Conservation (phyloP, 257 asterid genomes). For the Jasminum sambac region DNA sequence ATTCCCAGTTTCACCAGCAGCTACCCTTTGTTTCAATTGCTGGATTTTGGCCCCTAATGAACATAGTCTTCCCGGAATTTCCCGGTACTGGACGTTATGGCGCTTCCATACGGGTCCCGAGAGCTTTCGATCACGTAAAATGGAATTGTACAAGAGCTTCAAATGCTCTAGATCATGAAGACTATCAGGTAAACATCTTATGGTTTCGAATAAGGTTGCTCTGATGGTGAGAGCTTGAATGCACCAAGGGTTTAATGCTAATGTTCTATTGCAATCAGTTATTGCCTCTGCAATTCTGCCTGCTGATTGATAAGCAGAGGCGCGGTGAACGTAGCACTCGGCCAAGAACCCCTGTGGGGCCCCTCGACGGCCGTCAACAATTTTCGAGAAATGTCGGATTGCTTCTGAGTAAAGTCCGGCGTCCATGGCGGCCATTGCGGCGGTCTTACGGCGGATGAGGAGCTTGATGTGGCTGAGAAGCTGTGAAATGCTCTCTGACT, state of each 20-base stretch:
- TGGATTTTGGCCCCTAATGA: constrained; percentile 77
- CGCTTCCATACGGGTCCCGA: constrained; percentile 90
- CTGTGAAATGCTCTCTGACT: constrained; percentile 62
- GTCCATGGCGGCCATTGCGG: constrained; percentile 73
- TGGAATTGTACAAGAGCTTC: constrained; percentile 80
- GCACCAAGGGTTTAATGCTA: constrained; percentile 82
- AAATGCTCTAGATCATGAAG: constrained; percentile 95
- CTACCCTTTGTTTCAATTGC: constrained; percentile 77
- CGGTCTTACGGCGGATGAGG: constrained; percentile 71
- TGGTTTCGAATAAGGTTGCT: constrained; percentile 71
- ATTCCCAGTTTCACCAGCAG: constrained; percentile 74
- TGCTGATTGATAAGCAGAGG: constrained; percentile 55
- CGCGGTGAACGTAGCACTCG: constrained; percentile 68
- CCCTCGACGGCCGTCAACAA: constrained; percentile 73
- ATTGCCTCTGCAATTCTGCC: constrained; percentile 70
- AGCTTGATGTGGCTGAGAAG: constrained; percentile 68
- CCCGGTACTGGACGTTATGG: constrained; percentile 73
- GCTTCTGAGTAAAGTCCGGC: constrained; percentile 72
- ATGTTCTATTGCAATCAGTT: constrained; percentile 74
- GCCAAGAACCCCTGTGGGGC: constrained; percentile 72
- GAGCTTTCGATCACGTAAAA: constrained; percentile 68
- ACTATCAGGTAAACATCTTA: constrained; percentile 75
- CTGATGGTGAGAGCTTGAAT: constrained; percentile 70
- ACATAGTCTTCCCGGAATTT: constrained; percentile 85
- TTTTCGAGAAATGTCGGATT: constrained; percentile 68